Percentiles rank a stretch among this genome's conserved stretches.
phyloP scores from a whole-genome alignment of 2,329 filamentous ascomycete genomes.

The Sporothrix inflata region DNA sequence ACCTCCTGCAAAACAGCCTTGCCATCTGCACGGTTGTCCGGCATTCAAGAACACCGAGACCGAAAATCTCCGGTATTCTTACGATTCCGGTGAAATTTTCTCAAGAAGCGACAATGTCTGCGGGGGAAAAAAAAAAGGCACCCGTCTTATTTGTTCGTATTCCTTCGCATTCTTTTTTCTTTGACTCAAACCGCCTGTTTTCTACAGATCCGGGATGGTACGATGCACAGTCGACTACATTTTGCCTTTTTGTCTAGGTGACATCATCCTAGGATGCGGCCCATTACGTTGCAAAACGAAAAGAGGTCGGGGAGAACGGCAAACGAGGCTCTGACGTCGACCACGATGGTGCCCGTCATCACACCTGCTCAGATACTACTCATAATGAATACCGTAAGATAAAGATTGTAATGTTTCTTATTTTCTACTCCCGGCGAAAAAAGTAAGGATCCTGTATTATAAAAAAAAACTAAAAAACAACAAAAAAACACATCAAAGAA shows the following conservation, averaged over 20 bases:
- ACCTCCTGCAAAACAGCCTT: background rate
- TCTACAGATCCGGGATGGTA: background rate
- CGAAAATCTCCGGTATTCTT: background rate
- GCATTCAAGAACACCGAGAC: constrained; percentile 2
- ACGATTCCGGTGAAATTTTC: background rate
- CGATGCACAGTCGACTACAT: background rate
- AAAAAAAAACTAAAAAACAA: background rate
- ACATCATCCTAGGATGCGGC: background rate
- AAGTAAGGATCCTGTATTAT: constrained; percentile 13
- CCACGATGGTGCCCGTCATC: background rate
- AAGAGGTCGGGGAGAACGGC: background rate
- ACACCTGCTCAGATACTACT: background rate
- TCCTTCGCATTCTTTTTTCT: background rate
- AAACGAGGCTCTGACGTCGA: background rate
- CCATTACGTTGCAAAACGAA: constrained; percentile 9
- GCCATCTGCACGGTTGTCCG: background rate
- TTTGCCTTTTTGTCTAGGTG: background rate
- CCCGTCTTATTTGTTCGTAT: constrained; percentile 2
- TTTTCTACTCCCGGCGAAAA: background rate
- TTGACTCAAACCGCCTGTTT: background rate
- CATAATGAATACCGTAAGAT: background rate
- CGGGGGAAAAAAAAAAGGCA: background rate
- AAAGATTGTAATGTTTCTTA: background rate
- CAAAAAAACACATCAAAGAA: background rate
- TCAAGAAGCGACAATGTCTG: background rate